Evolutionary conservation across 1,139 yeast species (phyloP).

Genomic region (Suhomyces anneliseae): DNA sequence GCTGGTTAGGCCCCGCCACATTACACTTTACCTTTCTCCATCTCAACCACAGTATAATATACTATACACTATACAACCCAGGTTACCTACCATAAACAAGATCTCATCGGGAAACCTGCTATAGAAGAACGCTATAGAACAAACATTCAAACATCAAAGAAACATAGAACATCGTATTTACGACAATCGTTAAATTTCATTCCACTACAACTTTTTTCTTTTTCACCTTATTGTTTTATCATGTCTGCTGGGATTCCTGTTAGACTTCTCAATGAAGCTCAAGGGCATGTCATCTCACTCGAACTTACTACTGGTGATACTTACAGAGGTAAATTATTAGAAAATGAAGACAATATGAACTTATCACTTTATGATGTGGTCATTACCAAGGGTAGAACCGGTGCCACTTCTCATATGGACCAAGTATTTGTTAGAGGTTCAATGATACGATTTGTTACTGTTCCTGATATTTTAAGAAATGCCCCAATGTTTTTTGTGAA

Average conservation of each 20-base stretch:
- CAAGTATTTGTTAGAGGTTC: conserved; percentile 92
- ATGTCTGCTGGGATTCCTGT: conserved; percentile 78
- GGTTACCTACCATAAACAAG: too few species aligned
- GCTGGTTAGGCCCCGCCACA: background rate
- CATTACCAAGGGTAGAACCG: conserved; percentile 65
- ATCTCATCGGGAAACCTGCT: too few species aligned
- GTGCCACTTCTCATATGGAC: conserved; percentile 73
- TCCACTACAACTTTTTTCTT: background rate
- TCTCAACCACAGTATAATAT: too few species aligned
- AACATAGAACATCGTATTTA: too few species aligned
- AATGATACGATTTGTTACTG: conserved; percentile 76
- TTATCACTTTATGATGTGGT: conserved; percentile 82
- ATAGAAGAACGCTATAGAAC: too few species aligned
- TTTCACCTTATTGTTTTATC: conserved; percentile 2
- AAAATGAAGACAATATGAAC: conserved; percentile 92
- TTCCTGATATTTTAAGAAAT: conserved; percentile 84
- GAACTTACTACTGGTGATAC: conserved; percentile 86
- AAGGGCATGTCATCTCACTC: conserved; percentile 82
- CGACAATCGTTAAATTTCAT: background rate
- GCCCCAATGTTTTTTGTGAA: conserved; percentile 80
- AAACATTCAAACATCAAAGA: too few species aligned
- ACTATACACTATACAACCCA: too few species aligned
- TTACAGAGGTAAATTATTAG: conserved; percentile 81
- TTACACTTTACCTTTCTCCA: background rate
- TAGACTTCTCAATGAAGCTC: conserved; percentile 82